These are phyloP conservation scores for Globisporangium iwayamae DNA, from an alignment of 352 stramenopile species.

Conservation along the genomic window DNA sequence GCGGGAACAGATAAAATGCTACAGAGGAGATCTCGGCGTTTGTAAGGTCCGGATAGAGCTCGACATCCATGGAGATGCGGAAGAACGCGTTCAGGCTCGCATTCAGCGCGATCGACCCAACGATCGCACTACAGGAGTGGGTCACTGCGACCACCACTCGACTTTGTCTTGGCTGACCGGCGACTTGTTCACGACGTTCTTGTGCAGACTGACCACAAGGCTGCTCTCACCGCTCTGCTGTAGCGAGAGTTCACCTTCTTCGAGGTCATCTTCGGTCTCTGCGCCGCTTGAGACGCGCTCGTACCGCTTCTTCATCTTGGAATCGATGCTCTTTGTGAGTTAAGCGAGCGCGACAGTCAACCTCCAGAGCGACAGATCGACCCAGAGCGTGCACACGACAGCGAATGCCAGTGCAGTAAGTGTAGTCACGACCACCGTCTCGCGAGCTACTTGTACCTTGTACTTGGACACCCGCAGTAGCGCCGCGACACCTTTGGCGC, in stretches of 20 bases:
- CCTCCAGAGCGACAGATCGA: conserved; percentile 31
- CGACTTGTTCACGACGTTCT: background rate
- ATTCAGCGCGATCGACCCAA: conserved; percentile 38
- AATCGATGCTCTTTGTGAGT: background rate
- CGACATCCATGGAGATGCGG: conserved; percentile 15
- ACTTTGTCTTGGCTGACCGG: conserved; percentile 2
- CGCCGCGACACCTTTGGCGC: conserved; percentile 29
- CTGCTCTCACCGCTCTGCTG: background rate
- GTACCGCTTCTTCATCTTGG: background rate
- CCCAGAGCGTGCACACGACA: conserved; percentile 16
- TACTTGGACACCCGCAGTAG: conserved; percentile 27
- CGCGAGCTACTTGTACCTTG: conserved; percentile 21
- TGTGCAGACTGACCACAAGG: background rate
- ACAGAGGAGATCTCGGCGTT: conserved; percentile 27
- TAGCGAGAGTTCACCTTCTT: background rate
- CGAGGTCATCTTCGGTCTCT: background rate
- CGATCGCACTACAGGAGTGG: conserved; percentile 16
- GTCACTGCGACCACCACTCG: conserved; percentile 18
- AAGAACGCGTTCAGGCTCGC: conserved; percentile 37
- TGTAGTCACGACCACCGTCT: conserved; percentile 13
- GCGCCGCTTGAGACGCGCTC: background rate
- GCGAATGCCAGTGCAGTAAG: conserved; percentile 22
- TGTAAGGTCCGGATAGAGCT: conserved; percentile 20
- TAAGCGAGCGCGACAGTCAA: conserved; percentile 13
- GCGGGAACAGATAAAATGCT: conserved; percentile 11